Conservation (phyloP, 495 filamentous ascomycete species). For the Thermochaetoides thermophila region DNA sequence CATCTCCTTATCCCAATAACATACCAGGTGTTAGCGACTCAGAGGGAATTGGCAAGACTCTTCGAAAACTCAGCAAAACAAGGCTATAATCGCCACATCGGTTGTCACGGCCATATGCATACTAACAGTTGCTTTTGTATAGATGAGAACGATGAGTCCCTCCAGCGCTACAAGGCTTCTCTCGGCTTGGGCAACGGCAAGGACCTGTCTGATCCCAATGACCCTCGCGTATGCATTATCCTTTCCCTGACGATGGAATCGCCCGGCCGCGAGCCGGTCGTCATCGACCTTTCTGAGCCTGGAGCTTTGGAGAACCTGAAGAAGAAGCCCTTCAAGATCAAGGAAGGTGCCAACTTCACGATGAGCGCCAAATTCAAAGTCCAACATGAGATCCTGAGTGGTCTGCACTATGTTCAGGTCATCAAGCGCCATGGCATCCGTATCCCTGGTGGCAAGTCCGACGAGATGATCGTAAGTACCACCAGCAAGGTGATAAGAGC, state of each 20-base stretch:
- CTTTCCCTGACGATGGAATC: constrained; percentile 73
- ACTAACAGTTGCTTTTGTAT: no score
- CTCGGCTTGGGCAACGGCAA: constrained; percentile 59
- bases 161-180: constrained; percentile 93
- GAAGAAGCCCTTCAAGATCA: constrained; percentile 86
- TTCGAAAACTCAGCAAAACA: constrained; percentile 1
- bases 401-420: constrained; percentile 85
- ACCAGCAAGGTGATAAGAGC: not conserved
- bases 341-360: constrained; percentile 80
- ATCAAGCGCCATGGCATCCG: constrained; percentile 76
- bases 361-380: constrained; percentile 92
- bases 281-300: constrained; percentile 58
- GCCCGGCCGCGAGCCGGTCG: constrained; percentile 62
- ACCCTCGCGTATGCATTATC: constrained; percentile 78
- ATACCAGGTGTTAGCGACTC: not conserved
- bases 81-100: no score
- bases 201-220: constrained; percentile 53
- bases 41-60: not conserved
- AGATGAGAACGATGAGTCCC: constrained; percentile 73
- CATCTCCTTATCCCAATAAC: constrained; percentile 3
- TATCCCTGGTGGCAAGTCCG: constrained; percentile 57
- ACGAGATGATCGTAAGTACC: constrained; percentile 83
- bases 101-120: no score
- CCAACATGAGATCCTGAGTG: constrained; percentile 85
- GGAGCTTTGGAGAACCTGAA: constrained; percentile 59